A percentile compares a stretch with the other conserved stretches of the same genome.
Conservation (phyloP, 139 green algal species). For the Chlamydomonas schloesseri region DNA sequence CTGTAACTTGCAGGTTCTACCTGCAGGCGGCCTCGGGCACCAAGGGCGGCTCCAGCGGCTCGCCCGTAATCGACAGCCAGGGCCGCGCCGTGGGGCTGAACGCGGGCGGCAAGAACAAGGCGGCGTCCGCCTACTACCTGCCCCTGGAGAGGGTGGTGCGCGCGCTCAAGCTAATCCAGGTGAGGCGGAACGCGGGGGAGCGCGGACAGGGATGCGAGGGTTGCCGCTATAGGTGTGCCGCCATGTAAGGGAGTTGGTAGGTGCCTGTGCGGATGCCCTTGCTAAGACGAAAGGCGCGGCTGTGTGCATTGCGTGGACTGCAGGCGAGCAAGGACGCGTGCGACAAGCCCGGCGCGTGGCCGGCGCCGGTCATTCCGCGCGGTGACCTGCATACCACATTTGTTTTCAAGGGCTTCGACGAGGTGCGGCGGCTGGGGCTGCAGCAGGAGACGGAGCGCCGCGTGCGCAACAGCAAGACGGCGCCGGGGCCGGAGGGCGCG, state of each 20-base stretch:
- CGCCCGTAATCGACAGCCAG: conserved; percentile 85
- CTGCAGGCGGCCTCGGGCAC: conserved; percentile 85
- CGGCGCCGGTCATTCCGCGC: conserved; percentile 60
- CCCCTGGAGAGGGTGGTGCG: conserved; percentile 87
- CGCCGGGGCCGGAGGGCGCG: conserved; percentile 7
- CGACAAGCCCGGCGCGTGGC: conserved; percentile 48
- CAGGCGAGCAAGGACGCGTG: conserved; percentile 37
- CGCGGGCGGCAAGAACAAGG: conserved; percentile 90
- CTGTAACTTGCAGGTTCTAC: conserved; percentile 70
- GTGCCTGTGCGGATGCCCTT: no score
- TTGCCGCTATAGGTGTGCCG: no score
- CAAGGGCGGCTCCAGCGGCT: conserved; percentile 87
- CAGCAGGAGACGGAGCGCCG: conserved; percentile 77
- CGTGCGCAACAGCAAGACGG: conserved; percentile 57
- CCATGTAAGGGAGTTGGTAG: no score
- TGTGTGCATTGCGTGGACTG: no score
- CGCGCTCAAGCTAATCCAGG: conserved; percentile 82
- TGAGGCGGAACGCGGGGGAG: not conserved
- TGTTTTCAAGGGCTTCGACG: conserved; percentile 94
- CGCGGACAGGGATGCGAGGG: no score
- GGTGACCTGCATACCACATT: conserved; percentile 87
- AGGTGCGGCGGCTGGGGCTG: conserved; percentile 87
- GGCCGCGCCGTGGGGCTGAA: conserved; percentile 91
- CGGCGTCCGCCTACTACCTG: conserved; percentile 91
- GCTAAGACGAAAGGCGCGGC: no score